Evolutionary conservation across 306 rosid genomes (phyloP).

Genomic region (Citrullus mucosospermus): DNA sequence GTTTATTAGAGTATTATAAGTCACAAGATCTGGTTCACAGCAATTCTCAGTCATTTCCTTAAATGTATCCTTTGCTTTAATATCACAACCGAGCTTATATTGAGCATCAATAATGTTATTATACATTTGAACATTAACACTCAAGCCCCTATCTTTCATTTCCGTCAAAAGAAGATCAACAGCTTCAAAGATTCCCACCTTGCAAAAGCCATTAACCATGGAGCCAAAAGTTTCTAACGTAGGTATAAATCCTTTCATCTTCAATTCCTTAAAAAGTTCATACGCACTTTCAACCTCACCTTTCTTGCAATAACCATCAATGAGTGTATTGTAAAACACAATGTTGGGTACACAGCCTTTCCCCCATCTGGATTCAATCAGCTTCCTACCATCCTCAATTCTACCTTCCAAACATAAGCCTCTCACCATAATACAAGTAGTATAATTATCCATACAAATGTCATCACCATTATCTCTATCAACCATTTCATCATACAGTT

Average conservation of each 20-base stretch:
- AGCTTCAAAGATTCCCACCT: slow-evolving; percentile 37
- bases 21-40: slow-evolving; percentile 56
- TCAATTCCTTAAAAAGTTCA: slow-evolving; percentile 42
- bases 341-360: slow-evolving; percentile 56
- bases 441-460: slow-evolving; percentile 40
- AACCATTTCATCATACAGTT: slow-evolving; percentile 63
- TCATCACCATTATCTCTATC: slow-evolving; percentile 14
- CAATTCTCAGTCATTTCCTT: slow-evolving; percentile 45
- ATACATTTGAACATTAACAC: slow-evolving; percentile 32
- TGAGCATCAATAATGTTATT: slow-evolving; percentile 52
- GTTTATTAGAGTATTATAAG: slow-evolving; percentile 51
- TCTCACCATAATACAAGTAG: slow-evolving; percentile 51
- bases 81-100: slow-evolving; percentile 33
- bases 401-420: slow-evolving; percentile 55
- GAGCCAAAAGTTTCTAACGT: slow-evolving; percentile 50
- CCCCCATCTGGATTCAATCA: slow-evolving; percentile 63
- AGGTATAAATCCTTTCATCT: slow-evolving; percentile 55
- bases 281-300: slow-evolving; percentile 42
- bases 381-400: slow-evolving; percentile 44
- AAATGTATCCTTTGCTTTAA: slow-evolving; percentile 28
- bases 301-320: slow-evolving; percentile 59
- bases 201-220: slow-evolving; percentile 57
- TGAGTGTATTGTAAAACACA: slow-evolving; percentile 58
- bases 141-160: slow-evolving; percentile 51
- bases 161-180: slow-evolving; percentile 48